phyloP scores from a whole-genome alignment of 306 rosid species.

The Corylus heterophylla region DNA sequence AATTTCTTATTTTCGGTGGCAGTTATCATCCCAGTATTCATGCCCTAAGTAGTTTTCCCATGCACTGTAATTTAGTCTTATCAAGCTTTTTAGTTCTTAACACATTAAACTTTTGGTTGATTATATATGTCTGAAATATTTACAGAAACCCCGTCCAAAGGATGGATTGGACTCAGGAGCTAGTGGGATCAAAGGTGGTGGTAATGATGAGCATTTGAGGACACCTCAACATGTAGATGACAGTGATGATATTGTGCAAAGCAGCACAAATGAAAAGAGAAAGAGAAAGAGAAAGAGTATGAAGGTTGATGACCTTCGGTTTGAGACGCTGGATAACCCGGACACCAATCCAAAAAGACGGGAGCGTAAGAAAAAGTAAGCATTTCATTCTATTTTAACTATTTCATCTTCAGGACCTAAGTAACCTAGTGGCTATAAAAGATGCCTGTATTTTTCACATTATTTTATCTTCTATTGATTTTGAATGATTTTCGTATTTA shows the following conservation, averaged over 20 bases:
- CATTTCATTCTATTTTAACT: not conserved
- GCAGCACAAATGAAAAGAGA: constrained; percentile 49
- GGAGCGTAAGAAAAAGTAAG: constrained; percentile 82
- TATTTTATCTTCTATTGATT: not conserved
- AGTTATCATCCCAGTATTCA: not conserved
- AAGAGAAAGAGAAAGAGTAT: constrained; percentile 79
- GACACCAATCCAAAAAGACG: constrained; percentile 44
- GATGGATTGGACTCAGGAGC: constrained; percentile 30
- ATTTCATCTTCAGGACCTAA: not conserved
- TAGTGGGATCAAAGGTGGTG: constrained; percentile 32
- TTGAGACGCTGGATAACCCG: constrained; percentile 51
- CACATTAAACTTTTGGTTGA: not conserved
- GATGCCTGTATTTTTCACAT: not conserved
- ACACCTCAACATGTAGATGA: constrained; percentile 29
- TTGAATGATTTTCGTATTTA: not conserved
- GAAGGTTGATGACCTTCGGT: constrained; percentile 75
- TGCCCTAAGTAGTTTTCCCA: not conserved
- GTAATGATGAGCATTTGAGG: constrained; percentile 23
- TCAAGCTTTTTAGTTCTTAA: not conserved
- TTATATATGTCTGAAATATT: not conserved
- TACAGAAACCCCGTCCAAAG: constrained; percentile 33
- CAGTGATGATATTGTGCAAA: constrained; percentile 25
- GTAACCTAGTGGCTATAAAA: not conserved
- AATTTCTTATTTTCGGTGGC: not conserved
- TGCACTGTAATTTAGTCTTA: not conserved